A percentile compares a stretch with the other conserved stretches of the same genome.
Conservation (phyloP, 2,329 filamentous ascomycete genomes). For the Colletotrichum sidae region DNA sequence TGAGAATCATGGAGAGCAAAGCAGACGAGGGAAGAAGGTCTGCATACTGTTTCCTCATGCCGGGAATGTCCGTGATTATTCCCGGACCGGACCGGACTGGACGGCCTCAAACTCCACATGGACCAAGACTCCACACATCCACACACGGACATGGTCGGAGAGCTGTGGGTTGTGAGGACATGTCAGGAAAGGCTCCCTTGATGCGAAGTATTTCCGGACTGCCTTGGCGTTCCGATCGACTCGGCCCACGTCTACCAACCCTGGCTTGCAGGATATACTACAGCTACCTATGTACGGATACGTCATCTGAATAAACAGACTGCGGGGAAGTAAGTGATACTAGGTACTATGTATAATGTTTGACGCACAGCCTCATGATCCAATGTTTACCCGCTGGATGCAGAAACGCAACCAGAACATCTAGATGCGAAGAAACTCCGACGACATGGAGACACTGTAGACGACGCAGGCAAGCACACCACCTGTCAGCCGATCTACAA, state of each 20-base stretch:
- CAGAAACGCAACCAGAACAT: too few species aligned
- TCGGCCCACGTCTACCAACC: too few species aligned
- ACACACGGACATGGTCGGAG: conserved; percentile 18
- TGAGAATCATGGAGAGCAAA: too few species aligned
- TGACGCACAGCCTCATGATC: too few species aligned
- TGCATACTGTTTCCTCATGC: too few species aligned
- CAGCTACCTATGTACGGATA: too few species aligned
- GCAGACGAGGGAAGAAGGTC: too few species aligned
- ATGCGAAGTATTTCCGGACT: conserved; percentile 34
- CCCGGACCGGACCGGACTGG: background rate
- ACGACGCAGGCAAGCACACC: background rate
- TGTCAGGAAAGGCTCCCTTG: background rate
- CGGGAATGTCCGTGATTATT: background rate
- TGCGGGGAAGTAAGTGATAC: background rate
- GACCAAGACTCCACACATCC: conserved; percentile 26
- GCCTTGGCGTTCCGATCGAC: too few species aligned
- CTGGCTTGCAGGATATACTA: too few species aligned
- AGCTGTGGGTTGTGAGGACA: conserved; percentile 22
- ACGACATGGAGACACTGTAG: background rate
- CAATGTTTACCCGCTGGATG: too few species aligned
- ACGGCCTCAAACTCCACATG: background rate
- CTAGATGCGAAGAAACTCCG: conserved; percentile 24
- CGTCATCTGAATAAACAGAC: background rate
- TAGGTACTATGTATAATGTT: too few species aligned
- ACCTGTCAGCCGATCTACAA: conserved; percentile 16